Evolutionary conservation across 2,329 filamentous ascomycete genomes (phyloP).

Genomic region (Metarhizium album): DNA sequence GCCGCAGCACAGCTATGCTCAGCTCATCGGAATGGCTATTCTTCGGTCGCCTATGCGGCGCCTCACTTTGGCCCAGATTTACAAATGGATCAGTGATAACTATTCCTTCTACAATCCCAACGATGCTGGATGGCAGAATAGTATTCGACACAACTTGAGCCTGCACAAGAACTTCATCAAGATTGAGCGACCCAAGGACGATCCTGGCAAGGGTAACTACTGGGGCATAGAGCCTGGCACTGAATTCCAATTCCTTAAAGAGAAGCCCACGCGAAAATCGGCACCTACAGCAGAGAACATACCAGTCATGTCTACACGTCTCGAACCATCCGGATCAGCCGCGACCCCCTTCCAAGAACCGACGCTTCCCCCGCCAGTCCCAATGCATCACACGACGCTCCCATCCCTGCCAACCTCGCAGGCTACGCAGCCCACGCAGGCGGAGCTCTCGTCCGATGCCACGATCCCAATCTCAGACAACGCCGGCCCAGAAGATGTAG

Average conservation of each 20-base stretch:
- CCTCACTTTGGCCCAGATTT: conserved; percentile 87
- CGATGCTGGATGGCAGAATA: conserved; percentile 96
- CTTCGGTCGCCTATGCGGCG: conserved; percentile 72
- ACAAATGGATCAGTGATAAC: conserved; percentile 98
- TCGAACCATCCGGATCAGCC: conserved; percentile 38
- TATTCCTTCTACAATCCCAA: conserved; percentile 78
- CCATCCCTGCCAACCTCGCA: conserved; percentile 29
- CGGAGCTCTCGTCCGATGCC: conserved; percentile 64
- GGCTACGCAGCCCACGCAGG: conserved; percentile 28
- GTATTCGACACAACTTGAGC: conserved; percentile 94
- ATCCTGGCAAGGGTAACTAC: conserved; percentile 95
- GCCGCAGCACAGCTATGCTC: conserved; percentile 86
- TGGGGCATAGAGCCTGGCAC: conserved; percentile 89
- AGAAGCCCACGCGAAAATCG: conserved; percentile 59
- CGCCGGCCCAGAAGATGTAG: conserved; percentile 39
- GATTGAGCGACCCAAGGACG: conserved; percentile 90
- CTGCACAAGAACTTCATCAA: conserved; percentile 96
- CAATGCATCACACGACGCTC: conserved; percentile 26
- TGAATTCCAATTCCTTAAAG: conserved; percentile 81
- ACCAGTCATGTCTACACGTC: conserved; percentile 45
- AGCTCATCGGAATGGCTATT: conserved; percentile 94
- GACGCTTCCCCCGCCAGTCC: conserved; percentile 34
- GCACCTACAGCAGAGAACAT: conserved; percentile 46
- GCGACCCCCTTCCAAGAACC: conserved; percentile 32
- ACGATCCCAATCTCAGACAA: conserved; percentile 64